A percentile compares a stretch with the other conserved stretches of the same genome.
Conservation (phyloP, 2,329 filamentous ascomycete species). For the Exophiala aquamarina region DNA sequence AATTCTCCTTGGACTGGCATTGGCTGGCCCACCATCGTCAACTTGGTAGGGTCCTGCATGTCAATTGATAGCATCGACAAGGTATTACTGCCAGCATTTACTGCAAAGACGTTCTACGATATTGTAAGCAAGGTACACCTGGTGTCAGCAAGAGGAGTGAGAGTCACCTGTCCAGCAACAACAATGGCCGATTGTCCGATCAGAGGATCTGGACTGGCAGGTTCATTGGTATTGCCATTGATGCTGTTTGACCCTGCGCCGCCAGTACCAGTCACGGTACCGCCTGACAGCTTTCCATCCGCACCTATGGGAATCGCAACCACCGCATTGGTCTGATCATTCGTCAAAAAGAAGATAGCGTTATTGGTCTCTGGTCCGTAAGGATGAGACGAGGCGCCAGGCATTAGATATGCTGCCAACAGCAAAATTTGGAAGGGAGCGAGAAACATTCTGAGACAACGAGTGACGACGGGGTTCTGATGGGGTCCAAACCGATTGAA, state of each 20-base stretch:
- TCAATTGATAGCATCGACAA: slow-evolving; percentile 39
- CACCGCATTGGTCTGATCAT: slow-evolving; percentile 51
- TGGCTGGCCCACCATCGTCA: slow-evolving; percentile 36
- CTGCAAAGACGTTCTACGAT: slow-evolving; percentile 27
- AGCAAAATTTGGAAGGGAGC: not conserved
- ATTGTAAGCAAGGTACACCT: not conserved
- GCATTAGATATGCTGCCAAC: too few species aligned
- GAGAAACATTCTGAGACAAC: not conserved
- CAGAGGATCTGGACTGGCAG: slow-evolving; percentile 52
- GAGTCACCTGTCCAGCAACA: slow-evolving; percentile 51
- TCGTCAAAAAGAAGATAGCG: slow-evolving; percentile 59
- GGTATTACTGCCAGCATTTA: slow-evolving; percentile 41
- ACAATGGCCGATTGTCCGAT: slow-evolving; percentile 53
- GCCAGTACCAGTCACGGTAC: slow-evolving; percentile 46
- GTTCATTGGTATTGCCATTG: slow-evolving; percentile 36
- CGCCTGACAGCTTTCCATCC: slow-evolving; percentile 49
- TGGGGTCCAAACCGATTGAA: too few species aligned
- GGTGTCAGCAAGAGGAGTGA: slow-evolving; percentile 1
- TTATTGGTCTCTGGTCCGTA: slow-evolving; percentile 30
- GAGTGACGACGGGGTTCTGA: too few species aligned
- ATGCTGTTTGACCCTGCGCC: slow-evolving; percentile 48
- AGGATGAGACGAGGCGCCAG: too few species aligned
- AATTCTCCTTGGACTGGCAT: slow-evolving; percentile 38
- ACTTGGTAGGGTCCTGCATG: slow-evolving; percentile 30
- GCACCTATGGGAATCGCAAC: slow-evolving; percentile 50